phyloP scores from a whole-genome alignment of 345 rosid species.

The Rhodamnia rubescens region DNA sequence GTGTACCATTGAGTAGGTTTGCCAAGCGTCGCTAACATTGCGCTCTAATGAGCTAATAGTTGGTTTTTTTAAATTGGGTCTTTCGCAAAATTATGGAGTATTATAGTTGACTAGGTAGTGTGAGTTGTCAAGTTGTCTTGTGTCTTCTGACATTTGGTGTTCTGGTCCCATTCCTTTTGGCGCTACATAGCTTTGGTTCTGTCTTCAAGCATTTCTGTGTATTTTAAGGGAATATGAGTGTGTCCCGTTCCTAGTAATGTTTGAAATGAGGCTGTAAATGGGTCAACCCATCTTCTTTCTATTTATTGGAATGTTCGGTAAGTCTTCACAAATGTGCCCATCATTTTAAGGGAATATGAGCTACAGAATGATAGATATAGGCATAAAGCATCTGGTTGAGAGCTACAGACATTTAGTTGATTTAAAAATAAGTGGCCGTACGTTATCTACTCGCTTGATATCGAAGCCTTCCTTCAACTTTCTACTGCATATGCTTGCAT shows the following conservation, averaged over 20 bases:
- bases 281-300: background rate
- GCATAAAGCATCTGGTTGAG: no score
- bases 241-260: background rate
- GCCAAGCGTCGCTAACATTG: background rate
- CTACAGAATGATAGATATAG: no score
- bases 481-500: no score
- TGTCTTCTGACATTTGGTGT: background rate
- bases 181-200: background rate
- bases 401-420: no score
- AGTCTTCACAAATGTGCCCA: no score
- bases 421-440: no score
- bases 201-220: background rate
- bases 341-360: no score
- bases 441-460: no score
- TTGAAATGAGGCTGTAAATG: background rate
- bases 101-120: background rate
- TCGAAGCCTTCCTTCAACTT: no score
- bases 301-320: no score
- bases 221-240: background rate
- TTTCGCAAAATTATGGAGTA: background rate
- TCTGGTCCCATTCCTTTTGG: background rate
- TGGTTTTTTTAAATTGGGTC: background rate
- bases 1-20: background rate
- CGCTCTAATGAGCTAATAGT: background rate
- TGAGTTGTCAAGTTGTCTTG: background rate